A percentile compares a stretch with the other conserved stretches of the same genome.
phyloP scores from a whole-genome alignment of 1,139 yeast species.

The Pneumocystis sp. region DNA sequence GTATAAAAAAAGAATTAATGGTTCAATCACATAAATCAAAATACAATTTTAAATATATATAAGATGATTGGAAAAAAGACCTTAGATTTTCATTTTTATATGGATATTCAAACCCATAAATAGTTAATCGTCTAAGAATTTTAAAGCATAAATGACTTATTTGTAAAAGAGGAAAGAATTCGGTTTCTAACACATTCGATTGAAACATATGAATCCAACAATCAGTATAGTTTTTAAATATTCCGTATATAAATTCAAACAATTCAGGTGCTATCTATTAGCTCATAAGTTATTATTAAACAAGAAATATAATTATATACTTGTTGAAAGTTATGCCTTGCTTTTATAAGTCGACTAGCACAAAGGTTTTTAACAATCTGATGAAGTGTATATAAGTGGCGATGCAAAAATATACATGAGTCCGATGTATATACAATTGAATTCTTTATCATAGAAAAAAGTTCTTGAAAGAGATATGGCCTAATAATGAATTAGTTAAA shows the following conservation, averaged over 20 bases:
- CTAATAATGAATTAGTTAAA: conserved; percentile 1
- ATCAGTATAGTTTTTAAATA: conserved; percentile 46
- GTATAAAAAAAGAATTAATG: conserved; percentile 16
- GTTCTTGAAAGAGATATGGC: conserved; percentile 14
- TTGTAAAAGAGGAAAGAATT: not conserved
- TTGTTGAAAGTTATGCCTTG: conserved; percentile 62
- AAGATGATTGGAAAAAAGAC: conserved; percentile 44
- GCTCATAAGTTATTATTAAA: not conserved
- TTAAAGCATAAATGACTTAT: conserved; percentile 41
- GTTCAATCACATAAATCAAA: conserved; percentile 38
- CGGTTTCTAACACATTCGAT: not conserved
- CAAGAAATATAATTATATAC: conserved; percentile 23
- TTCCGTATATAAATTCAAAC: conserved; percentile 41
- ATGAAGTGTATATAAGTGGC: conserved; percentile 50
- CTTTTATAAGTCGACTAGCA: conserved; percentile 65
- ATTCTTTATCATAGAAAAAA: conserved; percentile 36
- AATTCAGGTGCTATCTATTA: conserved; percentile 34
- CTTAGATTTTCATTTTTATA: conserved; percentile 43
- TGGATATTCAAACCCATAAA: conserved; percentile 63
- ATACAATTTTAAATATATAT: conserved; percentile 47
- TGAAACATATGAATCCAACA: conserved; percentile 37
- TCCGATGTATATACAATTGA: conserved; percentile 23
- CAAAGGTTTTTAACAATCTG: conserved; percentile 63
- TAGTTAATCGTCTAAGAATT: conserved; percentile 53
- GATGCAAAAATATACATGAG: conserved; percentile 42